Evolutionary conservation across 2,329 filamentous ascomycete genomes (phyloP), one percentile per base, ranked within the genome.

Genomic region (Aspergillus pseudotamarii): DNA sequence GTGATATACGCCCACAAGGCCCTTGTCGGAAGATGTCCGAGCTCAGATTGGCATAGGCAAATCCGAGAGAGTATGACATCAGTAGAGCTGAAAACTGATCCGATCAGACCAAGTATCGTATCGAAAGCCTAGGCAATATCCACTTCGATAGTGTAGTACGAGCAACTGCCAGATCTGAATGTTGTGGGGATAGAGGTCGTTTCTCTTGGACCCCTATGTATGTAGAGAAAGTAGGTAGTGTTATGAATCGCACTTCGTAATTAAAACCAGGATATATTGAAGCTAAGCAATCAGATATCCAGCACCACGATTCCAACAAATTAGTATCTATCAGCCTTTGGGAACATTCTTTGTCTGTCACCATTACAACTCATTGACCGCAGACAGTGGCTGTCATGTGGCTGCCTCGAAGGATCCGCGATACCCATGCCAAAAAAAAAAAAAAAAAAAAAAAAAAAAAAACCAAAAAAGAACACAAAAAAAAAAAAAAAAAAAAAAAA

Each of bases 351-450:
- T 59, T 65, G 58, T 58, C 53, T 58, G 46, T 57, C 48, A 32
- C 38, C 26, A 51, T 55, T 56, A 59, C 55, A 58, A 48, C 28
- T 45, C 43, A 45, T 51, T 53, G 36, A 57, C 55, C 54, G 38
- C 46, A 21, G 43, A 34, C 58, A 60, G 58, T 62, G 58, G 58
- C 46, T 53, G 65, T 64, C 57, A 53, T 54, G 66, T 69, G 63
- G 68, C 63, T 64, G 56, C 55, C 43, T 61, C 46, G 63, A 66
- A 61, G 62, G 62, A 66, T 64, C 64, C 64, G 64, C 66, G 64
- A 55, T 62, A 69, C 56, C 64, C 62, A 67, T 53, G 45, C 54
- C 46, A 51, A 64, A 36, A 64, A 67, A 58, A 63, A 67, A 58
- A 53, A 16, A n/a, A n/a, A n/a, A n/a, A n/a, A n/a, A n/a, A n/a